A percentile compares a stretch with the other conserved stretches of the same genome.
Conservation (phyloP, 208 protist species). For the Leishmania tropica region DNA sequence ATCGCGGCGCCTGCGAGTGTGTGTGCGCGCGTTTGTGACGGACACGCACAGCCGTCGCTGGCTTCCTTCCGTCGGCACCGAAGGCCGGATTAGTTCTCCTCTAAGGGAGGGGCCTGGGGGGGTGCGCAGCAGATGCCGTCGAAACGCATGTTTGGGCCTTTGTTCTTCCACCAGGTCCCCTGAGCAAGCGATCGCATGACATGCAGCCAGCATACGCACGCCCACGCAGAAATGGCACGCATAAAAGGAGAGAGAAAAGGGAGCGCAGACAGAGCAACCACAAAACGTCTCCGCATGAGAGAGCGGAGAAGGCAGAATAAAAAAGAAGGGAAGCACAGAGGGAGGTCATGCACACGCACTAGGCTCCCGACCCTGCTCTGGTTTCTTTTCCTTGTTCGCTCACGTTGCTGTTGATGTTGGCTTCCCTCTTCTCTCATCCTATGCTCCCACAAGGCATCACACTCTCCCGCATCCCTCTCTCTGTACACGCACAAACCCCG, state of each 20-base stretch:
- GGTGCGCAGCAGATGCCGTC: not conserved
- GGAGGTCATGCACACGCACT: slow-evolving; percentile 23
- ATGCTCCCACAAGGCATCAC: not conserved
- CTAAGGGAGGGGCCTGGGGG: not conserved
- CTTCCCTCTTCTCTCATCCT: not conserved
- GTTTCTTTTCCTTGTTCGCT: not conserved
- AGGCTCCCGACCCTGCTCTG: not conserved
- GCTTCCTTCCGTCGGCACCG: not conserved
- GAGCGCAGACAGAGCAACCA: not conserved
- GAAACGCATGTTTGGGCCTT: not conserved
- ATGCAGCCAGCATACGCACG: not conserved
- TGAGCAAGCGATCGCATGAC: not conserved
- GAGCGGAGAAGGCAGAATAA: not conserved
- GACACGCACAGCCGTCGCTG: not conserved
- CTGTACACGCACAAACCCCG: not conserved
- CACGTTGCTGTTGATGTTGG: not conserved
- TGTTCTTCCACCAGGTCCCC: not conserved
- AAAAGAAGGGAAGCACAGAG: not conserved
- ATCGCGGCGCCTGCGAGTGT: not conserved
- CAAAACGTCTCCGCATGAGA: not conserved
- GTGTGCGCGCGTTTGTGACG: not conserved
- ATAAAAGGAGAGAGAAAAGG: not conserved
- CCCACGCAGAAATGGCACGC: not conserved
- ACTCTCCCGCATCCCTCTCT: not conserved
- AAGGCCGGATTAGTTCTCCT: not conserved